Conservation (phyloP, 192 early-diverging fungal species). For the Chytriomyces sp. region DNA sequence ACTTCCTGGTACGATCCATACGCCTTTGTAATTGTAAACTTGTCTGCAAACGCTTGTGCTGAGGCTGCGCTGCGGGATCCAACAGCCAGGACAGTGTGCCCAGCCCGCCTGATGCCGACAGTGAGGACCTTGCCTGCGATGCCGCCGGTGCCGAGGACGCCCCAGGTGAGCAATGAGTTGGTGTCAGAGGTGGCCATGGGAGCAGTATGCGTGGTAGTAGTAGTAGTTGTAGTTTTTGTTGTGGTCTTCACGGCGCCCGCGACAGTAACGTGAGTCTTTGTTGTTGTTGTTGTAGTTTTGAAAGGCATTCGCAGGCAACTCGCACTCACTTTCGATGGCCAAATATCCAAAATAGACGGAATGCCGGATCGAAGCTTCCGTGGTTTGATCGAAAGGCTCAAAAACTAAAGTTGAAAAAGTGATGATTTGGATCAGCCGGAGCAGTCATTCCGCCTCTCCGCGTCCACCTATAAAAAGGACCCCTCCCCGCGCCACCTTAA, state of each 20-base stretch:
- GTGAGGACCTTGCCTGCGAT: constrained; percentile 37
- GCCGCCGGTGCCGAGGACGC: constrained; percentile 19
- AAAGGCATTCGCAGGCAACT: background rate
- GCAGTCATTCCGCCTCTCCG: background rate
- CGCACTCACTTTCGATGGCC: background rate
- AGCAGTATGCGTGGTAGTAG: background rate
- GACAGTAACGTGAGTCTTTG: background rate
- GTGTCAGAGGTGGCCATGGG: background rate
- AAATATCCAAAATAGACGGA: background rate
- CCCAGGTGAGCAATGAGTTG: background rate
- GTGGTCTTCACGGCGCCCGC: background rate
- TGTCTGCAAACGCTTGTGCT: constrained; percentile 25
- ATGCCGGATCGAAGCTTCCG: background rate
- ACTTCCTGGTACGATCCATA: constrained; percentile 32
- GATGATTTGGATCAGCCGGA: background rate
- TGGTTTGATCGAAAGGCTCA: background rate
- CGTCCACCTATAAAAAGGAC: background rate
- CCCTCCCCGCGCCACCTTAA: too few species aligned
- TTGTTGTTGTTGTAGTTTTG: background rate
- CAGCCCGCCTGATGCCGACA: constrained; percentile 30
- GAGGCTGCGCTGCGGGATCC: constrained; percentile 12
- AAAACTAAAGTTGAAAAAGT: background rate
- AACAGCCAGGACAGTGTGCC: constrained; percentile 24
- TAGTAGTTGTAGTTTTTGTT: background rate
- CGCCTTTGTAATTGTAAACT: constrained; percentile 23